phyloP scores from a whole-genome alignment of 2,329 filamentous ascomycete species.

The Talaromyces pinophilus region DNA sequence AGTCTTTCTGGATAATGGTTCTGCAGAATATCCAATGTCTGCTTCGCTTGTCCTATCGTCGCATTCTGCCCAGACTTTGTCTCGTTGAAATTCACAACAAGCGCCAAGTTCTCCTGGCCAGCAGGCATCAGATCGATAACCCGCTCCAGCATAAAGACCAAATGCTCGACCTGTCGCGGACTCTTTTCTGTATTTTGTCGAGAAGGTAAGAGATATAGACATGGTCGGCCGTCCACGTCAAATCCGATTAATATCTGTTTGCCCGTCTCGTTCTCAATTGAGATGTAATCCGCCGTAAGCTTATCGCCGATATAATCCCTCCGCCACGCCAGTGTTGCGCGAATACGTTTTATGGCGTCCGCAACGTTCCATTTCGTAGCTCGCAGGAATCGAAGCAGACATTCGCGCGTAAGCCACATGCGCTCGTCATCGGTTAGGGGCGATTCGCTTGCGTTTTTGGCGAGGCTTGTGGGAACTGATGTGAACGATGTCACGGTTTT shows the following conservation, averaged over 20 bases:
- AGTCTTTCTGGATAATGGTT: slow-evolving; percentile 93
- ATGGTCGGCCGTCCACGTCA: slow-evolving; percentile 82
- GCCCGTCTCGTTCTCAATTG: slow-evolving; percentile 91
- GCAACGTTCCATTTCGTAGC: slow-evolving; percentile 86
- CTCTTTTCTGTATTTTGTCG: slow-evolving; percentile 89
- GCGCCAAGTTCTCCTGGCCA: slow-evolving; percentile 79
- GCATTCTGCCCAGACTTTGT: slow-evolving; percentile 76
- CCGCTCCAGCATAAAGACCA: slow-evolving; percentile 94
- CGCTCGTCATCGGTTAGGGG: slow-evolving; percentile 77
- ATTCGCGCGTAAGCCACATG: slow-evolving; percentile 90
- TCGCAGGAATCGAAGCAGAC: slow-evolving; percentile 86
- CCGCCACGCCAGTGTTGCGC: slow-evolving; percentile 81
- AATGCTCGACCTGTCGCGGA: slow-evolving; percentile 84
- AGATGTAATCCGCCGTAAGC: slow-evolving; percentile 78
- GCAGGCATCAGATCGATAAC: slow-evolving; percentile 84
- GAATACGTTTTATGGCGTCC: slow-evolving; percentile 76
- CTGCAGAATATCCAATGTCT: slow-evolving; percentile 89
- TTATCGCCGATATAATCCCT: slow-evolving; percentile 82
- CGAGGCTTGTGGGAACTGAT: slow-evolving; percentile 64
- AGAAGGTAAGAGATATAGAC: slow-evolving; percentile 84
- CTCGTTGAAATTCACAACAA: slow-evolving; percentile 90
- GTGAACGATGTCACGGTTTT: slow-evolving; percentile 70
- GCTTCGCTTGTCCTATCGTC: slow-evolving; percentile 71
- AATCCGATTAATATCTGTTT: slow-evolving; percentile 90
- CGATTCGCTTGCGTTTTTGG: slow-evolving; percentile 58